These are phyloP conservation scores for Sphaerulina populicola DNA, from an alignment of 2,329 filamentous ascomycete genomes.

Conservation along the genomic window DNA sequence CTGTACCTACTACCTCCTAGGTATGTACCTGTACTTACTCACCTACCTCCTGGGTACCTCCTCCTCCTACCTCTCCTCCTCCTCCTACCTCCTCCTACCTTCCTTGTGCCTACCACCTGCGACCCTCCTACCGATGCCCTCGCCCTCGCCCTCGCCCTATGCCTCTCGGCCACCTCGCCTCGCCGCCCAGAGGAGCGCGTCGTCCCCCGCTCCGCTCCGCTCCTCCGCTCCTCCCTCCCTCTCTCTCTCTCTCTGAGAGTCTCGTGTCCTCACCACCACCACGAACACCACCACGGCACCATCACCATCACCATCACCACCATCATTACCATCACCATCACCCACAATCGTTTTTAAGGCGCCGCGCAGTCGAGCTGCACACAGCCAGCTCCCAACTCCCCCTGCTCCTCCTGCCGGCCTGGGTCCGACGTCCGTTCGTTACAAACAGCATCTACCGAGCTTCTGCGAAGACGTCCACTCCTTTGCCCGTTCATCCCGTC, in stretches of 20 bases:
- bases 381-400: neutral
- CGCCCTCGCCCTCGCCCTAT: neutral
- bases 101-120: too few relatives aligned
- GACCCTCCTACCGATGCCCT: too few relatives aligned
- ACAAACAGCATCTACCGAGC: slow-evolving; percentile 16
- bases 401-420: slow-evolving; percentile 21
- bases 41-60: too few relatives aligned
- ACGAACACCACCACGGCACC: neutral
- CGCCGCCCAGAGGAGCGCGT: neutral
- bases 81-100: too few relatives aligned
- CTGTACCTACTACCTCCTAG: too few relatives aligned
- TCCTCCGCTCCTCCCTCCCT: neutral
- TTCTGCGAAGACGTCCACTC: slow-evolving; percentile 25
- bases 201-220: neutral
- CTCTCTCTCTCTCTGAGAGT: too few relatives aligned
- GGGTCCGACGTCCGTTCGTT: slow-evolving; percentile 30
- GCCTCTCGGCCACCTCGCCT: neutral
- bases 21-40: too few relatives aligned
- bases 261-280: too few relatives aligned
- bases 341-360: neutral
- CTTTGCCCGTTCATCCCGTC: slow-evolving; percentile 8
- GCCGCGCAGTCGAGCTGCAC: slow-evolving; percentile 5
- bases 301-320: neutral
- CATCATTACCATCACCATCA: neutral
- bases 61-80: too few relatives aligned